Percentiles rank a stretch among this genome's conserved stretches.
phyloP scores from a whole-genome alignment of 2,329 filamentous ascomycete genomes.

The Elsinoe necatrix region DNA sequence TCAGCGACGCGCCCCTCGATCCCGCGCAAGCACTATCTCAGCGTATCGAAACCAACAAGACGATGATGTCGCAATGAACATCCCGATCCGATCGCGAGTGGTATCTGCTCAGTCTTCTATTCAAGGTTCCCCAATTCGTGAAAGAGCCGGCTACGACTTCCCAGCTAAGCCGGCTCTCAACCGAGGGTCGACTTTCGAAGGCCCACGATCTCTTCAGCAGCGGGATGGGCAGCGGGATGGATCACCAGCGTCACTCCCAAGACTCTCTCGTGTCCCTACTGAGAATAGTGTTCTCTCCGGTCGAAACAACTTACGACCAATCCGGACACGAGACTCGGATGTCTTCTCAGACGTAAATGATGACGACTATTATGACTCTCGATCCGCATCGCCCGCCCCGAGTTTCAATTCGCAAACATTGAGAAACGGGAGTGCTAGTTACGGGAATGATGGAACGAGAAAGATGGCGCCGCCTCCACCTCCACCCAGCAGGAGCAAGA shows the following conservation, averaged over 20 bases:
- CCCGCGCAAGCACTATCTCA: slow-evolving; percentile 56
- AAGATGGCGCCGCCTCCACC: slow-evolving; percentile 56
- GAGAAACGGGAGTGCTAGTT: slow-evolving; percentile 33
- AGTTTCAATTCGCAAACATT: slow-evolving; percentile 36
- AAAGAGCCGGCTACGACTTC: slow-evolving; percentile 36
- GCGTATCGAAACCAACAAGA: slow-evolving; percentile 47
- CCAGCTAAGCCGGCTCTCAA: slow-evolving; percentile 39
- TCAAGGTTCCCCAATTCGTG: slow-evolving; percentile 35
- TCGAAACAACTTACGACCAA: slow-evolving; percentile 38
- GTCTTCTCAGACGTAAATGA: slow-evolving; percentile 47
- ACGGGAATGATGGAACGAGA: slow-evolving; percentile 22
- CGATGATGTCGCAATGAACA: slow-evolving; percentile 47
- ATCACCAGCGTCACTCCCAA: slow-evolving; percentile 38
- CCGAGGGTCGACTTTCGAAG: slow-evolving; percentile 52
- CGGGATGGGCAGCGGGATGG: slow-evolving; percentile 46
- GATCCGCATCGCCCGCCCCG: slow-evolving; percentile 47
- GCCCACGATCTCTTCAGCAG: slow-evolving; percentile 34
- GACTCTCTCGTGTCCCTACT: slow-evolving; percentile 46
- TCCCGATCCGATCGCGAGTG: slow-evolving; percentile 42
- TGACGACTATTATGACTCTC: slow-evolving; percentile 41
- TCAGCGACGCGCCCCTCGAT: slow-evolving; percentile 40
- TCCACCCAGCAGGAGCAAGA: slow-evolving; percentile 53
- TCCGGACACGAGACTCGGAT: slow-evolving; percentile 31
- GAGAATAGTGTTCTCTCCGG: slow-evolving; percentile 45
- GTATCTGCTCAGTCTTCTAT: slow-evolving; percentile 31